Evolutionary conservation across 257 asterid genomes (phyloP).

Genomic region (Gynochthodes officinalis): DNA sequence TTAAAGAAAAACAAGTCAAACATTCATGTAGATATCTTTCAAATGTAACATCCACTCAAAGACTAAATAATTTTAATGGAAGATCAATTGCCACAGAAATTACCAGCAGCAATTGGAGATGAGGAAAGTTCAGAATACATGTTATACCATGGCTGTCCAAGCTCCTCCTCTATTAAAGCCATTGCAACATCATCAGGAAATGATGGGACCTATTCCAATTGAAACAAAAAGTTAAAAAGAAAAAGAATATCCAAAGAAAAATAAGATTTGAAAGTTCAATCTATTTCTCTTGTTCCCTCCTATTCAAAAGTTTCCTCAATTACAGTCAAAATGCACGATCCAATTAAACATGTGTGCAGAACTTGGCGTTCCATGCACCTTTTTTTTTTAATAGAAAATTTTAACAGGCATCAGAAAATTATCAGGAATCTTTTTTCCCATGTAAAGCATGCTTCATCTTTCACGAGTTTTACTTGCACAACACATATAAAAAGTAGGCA

Average conservation of each 20-base stretch:
- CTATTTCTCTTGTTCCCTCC: neutral
- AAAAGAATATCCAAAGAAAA: neutral
- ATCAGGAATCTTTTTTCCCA: neutral
- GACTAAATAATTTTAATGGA: neutral
- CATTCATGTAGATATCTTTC: neutral
- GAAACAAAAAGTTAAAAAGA: neutral
- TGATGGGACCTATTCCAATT: conserved; percentile 75
- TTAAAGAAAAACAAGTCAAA: neutral
- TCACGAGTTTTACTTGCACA: neutral
- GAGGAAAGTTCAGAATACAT: conserved; percentile 89
- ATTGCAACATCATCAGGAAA: conserved; percentile 98
- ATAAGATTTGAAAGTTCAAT: neutral
- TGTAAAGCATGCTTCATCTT: neutral
- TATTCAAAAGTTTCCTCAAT: neutral
- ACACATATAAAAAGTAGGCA: neutral
- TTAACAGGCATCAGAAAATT: neutral
- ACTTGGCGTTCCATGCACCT: neutral
- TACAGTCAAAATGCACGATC: neutral
- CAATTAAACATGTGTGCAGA: neutral
- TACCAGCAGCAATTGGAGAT: conserved; percentile 99
- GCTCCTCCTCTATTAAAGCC: conserved; percentile 97
- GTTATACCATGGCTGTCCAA: conserved; percentile 90
- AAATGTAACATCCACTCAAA: neutral
- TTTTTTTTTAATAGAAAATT: neutral
- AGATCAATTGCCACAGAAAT: conserved; percentile 29